A percentile compares a stretch with the other conserved stretches of the same genome.
Conservation (phyloP, 2,329 filamentous ascomycete species). For the Drechslerella stenobrocha region DNA sequence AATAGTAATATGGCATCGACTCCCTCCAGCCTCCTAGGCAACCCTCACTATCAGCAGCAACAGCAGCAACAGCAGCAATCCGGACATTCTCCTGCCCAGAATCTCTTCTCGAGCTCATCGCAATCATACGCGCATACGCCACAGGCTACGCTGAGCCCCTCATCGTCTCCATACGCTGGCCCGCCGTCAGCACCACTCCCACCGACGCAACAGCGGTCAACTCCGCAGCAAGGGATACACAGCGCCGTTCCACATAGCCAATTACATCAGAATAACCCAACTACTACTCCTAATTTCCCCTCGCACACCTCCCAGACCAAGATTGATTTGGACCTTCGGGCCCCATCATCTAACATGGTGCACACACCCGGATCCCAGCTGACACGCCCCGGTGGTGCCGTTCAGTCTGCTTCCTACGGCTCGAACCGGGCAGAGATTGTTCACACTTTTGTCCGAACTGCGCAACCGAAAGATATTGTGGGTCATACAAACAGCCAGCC, state of each 20-base stretch:
- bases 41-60: conserved; percentile 25
- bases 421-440: conserved; percentile 70
- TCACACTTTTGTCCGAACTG: conserved; percentile 79
- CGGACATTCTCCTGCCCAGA: conserved; percentile 57
- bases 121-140: conserved; percentile 66
- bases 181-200: conserved; percentile 60
- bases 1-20: conserved; percentile 18
- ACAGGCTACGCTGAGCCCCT: conserved; percentile 60
- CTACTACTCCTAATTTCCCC: conserved; percentile 67
- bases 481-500: conserved; percentile 86
- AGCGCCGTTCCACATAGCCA: conserved; percentile 5
- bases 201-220: conserved; percentile 52
- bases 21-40: conserved; percentile 20
- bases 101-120: conserved; percentile 75
- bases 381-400: conserved; percentile 62
- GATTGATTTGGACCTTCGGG: conserved; percentile 63
- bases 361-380: conserved; percentile 69
- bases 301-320: conserved; percentile 71
- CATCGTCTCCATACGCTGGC: conserved; percentile 61
- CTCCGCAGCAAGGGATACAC: conserved; percentile 22
- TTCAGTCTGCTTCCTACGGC: conserved; percentile 58
- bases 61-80: conserved; percentile 13
- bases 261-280: conserved; percentile 54
- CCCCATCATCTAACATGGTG: conserved; percentile 70
- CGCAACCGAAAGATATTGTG: conserved; percentile 71